Conservation (phyloP, 2,329 filamentous ascomycete species). For the Botrytis galanthina region DNA sequence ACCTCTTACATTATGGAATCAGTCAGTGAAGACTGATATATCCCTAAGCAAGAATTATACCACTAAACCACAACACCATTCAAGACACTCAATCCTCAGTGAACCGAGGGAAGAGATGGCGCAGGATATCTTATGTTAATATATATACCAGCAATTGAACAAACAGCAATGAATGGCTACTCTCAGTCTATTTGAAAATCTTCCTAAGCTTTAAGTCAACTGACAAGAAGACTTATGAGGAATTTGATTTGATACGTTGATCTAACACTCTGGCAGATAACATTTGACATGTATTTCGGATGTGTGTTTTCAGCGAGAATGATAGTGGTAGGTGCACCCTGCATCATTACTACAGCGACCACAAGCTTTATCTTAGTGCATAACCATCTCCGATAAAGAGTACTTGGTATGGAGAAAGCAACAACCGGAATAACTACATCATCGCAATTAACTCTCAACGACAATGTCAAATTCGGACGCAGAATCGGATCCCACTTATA, state of each 20-base stretch:
- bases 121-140: accelerated
- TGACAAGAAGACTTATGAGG: background rate
- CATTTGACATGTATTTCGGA: background rate
- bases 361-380: constrained; percentile 30
- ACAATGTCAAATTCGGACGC: constrained; percentile 30
- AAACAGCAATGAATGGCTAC: accelerated
- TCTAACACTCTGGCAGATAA: background rate
- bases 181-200: background rate
- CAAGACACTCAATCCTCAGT: accelerated
- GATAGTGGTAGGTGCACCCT: background rate
- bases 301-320: background rate
- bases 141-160: background rate
- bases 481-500: constrained; percentile 43
- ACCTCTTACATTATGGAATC: constrained; percentile 4
- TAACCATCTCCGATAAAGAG: constrained; percentile 26
- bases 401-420: constrained; percentile 15
- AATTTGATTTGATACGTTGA: background rate
- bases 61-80: constrained; percentile 12
- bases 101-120: accelerated
- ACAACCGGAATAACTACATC: constrained; percentile 9
- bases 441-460: constrained; percentile 13
- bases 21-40: background rate
- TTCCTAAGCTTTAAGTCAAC: background rate
- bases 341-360: background rate
- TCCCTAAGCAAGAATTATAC: constrained; percentile 16